Percentiles rank a stretch among this genome's conserved stretches.
These are phyloP conservation scores for Ormosia emarginata DNA, from an alignment of 306 rosid species.

Conservation along the genomic window DNA sequence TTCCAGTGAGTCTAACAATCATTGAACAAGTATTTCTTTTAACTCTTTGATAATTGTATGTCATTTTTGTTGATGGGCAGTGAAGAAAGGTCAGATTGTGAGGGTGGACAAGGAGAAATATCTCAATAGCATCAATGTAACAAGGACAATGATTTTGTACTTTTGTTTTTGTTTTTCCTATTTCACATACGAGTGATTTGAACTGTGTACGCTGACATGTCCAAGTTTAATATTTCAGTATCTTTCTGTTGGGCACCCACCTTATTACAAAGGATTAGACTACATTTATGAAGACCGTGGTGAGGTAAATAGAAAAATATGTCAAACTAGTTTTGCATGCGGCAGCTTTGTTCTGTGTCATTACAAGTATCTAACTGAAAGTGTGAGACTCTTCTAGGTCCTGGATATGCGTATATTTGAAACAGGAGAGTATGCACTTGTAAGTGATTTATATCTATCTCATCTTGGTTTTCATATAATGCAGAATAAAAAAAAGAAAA, in stretches of 20 bases:
- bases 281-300: conserved; percentile 98
- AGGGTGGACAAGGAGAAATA: conserved; percentile 94
- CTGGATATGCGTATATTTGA: conserved; percentile 82
- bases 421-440: conserved; percentile 93
- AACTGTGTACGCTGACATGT: conserved; percentile 16
- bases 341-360: neutral
- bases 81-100: conserved; percentile 99
- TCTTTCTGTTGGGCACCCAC: conserved; percentile 95
- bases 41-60: neutral
- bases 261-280: conserved; percentile 91
- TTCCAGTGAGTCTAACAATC: conserved; percentile 54
- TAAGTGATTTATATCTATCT: conserved; percentile 30
- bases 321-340: neutral
- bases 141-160: neutral
- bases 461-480: neutral
- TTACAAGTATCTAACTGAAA: neutral
- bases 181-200: neutral
- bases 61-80: conserved; percentile 43
- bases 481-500: neutral
- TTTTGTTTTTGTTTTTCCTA: neutral
- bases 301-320: conserved; percentile 50
- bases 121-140: conserved; percentile 79
- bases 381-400: conserved; percentile 42
- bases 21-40: neutral
- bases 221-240: conserved; percentile 50